A percentile compares a stretch with the other conserved stretches of the same genome.
phyloP scores from a whole-genome alignment of 1,284 basidiomycete genomes.

The Volvariella surrecta region DNA sequence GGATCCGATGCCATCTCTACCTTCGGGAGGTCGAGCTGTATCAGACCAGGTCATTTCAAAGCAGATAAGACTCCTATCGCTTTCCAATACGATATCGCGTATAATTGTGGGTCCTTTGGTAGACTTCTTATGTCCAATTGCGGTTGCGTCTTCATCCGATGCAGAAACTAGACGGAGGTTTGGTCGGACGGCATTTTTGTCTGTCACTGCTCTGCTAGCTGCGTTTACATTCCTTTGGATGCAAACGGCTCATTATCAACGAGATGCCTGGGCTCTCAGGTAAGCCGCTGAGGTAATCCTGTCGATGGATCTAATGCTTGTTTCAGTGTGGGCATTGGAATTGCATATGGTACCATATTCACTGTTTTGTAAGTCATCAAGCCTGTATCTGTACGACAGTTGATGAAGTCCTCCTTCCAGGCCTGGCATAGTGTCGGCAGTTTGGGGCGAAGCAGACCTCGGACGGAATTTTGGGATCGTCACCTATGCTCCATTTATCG shows the following conservation, averaged over 20 bases:
- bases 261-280: conserved; percentile 56
- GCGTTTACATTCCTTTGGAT: conserved; percentile 45
- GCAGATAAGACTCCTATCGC: conserved; percentile 64
- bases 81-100: conserved; percentile 65
- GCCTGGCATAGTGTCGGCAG: conserved; percentile 57
- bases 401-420: conserved; percentile 22
- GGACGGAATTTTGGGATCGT: conserved; percentile 70
- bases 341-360: conserved; percentile 61
- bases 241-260: conserved; percentile 35
- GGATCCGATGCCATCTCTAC: conserved; percentile 21
- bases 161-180: conserved; percentile 36
- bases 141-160: conserved; percentile 27
- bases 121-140: conserved; percentile 54
- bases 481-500: conserved; percentile 64
- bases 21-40: conserved; percentile 19
- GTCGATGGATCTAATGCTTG: conserved; percentile 4
- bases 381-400: neutral
- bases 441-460: conserved; percentile 61
- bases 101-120: conserved; percentile 61
- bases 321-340: conserved; percentile 49
- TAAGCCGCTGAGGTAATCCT: conserved; percentile 17
- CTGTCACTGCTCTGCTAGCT: conserved; percentile 38
- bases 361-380: conserved; percentile 50
- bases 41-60: conserved; percentile 28
- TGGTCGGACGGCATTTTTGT: conserved; percentile 54